Conservation (phyloP, 2,329 filamentous ascomycete genomes). For the Claviceps citrina region DNA sequence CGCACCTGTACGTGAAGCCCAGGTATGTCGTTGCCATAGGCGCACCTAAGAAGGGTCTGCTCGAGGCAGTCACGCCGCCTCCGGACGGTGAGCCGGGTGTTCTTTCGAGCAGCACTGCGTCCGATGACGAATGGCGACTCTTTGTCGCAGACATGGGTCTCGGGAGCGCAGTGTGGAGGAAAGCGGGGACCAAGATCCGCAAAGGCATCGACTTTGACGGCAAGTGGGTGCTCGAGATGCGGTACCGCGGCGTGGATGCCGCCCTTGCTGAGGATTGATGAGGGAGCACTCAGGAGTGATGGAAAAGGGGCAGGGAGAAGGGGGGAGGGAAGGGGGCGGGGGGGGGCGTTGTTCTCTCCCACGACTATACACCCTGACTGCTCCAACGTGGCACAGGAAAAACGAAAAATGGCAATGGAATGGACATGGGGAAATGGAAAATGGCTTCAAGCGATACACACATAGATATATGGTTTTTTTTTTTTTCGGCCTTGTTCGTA, state of each 20-base stretch:
- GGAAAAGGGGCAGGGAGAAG: neutral
- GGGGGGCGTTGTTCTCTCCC: no score
- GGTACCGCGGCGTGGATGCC: slow-evolving; percentile 25
- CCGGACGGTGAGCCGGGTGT: slow-evolving; percentile 23
- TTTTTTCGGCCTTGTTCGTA: neutral
- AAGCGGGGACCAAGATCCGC: slow-evolving; percentile 64
- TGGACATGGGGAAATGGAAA: no score
- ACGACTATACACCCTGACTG: neutral
- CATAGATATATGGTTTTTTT: neutral
- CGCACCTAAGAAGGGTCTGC: slow-evolving; percentile 69
- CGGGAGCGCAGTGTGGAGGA: slow-evolving; percentile 67
- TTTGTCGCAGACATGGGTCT: slow-evolving; percentile 80
- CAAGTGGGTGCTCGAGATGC: slow-evolving; percentile 67
- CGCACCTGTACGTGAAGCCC: slow-evolving; percentile 63
- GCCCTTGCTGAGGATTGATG: slow-evolving; percentile 11
- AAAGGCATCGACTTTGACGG: slow-evolving; percentile 80
- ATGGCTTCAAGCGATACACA: neutral
- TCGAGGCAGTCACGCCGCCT: slow-evolving; percentile 54
- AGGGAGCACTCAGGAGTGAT: neutral
- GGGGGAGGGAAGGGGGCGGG: no score
- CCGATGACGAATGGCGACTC: slow-evolving; percentile 57
- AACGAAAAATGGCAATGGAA: neutral
- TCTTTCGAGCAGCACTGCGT: slow-evolving; percentile 14
- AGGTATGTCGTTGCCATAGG: slow-evolving; percentile 75
- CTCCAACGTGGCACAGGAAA: neutral